Evolutionary conservation across 2,329 filamentous ascomycete genomes (phyloP).

Genomic region (Ophiostoma australiae): DNA sequence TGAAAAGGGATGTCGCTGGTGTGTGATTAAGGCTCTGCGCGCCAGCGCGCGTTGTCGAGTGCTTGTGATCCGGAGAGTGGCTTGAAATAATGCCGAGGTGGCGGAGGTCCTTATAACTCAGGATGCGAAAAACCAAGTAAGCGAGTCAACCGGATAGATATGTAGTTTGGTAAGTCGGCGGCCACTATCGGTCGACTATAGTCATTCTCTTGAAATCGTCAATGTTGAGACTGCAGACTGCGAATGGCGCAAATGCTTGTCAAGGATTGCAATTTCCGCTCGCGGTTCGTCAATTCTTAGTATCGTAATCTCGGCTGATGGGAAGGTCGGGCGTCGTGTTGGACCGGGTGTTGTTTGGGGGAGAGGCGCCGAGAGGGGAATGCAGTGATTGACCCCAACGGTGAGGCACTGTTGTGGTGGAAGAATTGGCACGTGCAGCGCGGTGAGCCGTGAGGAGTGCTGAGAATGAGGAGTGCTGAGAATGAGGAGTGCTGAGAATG

Average conservation of each 20-base stretch:
- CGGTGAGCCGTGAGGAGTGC: neutral
- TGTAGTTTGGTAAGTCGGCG: neutral
- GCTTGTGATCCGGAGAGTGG: neutral
- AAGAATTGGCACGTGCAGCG: constrained; percentile 1
- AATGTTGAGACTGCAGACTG: neutral
- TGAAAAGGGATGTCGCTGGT: neutral
- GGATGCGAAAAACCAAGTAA: neutral
- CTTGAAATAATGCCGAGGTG: neutral
- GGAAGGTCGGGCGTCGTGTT: neutral
- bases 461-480: neutral
- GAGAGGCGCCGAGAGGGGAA: constrained; percentile 7
- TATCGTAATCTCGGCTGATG: constrained; percentile 6
- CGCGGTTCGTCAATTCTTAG: neutral
- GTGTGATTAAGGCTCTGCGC: neutral
- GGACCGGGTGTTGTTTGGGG: neutral
- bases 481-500: neutral
- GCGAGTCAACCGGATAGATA: neutral
- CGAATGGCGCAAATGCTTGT: neutral
- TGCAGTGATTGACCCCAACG: neutral
- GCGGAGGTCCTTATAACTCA: neutral
- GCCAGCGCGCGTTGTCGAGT: constrained; percentile 4
- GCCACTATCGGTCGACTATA: neutral
- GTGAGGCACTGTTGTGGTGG: neutral
- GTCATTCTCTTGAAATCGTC: neutral
- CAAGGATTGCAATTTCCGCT: neutral